Evolutionary conservation across 352 stramenopile genomes (phyloP).

Genomic region (Globisporangium rhizosaccharum): DNA sequence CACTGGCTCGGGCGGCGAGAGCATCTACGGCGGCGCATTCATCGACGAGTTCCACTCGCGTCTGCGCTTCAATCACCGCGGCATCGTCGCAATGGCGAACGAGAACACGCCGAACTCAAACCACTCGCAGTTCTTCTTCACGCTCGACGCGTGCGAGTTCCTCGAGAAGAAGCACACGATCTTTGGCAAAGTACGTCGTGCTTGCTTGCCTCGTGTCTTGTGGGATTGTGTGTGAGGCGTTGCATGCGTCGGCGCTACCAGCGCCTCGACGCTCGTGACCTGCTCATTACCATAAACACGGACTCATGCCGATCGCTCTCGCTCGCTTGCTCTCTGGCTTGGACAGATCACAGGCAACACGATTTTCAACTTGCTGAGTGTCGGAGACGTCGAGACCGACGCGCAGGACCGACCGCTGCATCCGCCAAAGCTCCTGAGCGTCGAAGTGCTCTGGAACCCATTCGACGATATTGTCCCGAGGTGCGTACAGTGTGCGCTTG

Average conservation of each 20-base stretch:
- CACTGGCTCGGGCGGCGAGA: slow-evolving; percentile 78
- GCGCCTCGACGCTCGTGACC: too few relatives aligned
- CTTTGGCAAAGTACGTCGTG: slow-evolving; percentile 56
- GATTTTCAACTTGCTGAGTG: slow-evolving; percentile 96
- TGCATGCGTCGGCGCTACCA: neutral
- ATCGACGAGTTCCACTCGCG: slow-evolving; percentile 92
- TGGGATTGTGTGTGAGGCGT: neutral
- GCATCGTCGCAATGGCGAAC: slow-evolving; percentile 94
- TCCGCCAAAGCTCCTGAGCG: slow-evolving; percentile 68
- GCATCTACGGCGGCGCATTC: slow-evolving; percentile 76
- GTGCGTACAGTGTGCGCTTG: slow-evolving; percentile 8
- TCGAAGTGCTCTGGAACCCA: slow-evolving; percentile 93
- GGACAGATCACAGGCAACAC: slow-evolving; percentile 91
- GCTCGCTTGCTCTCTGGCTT: neutral
- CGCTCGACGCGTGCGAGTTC: slow-evolving; percentile 92
- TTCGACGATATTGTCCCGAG: slow-evolving; percentile 93
- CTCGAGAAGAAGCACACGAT: slow-evolving; percentile 96
- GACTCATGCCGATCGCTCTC: too few relatives aligned
- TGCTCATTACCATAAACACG: too few relatives aligned
- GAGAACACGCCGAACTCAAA: slow-evolving; percentile 86
- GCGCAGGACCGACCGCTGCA: slow-evolving; percentile 73
- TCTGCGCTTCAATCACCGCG: slow-evolving; percentile 94
- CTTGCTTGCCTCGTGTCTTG: neutral
- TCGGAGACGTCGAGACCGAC: slow-evolving; percentile 86
- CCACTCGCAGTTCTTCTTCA: slow-evolving; percentile 98